Evolutionary conservation across 345 rosid species (phyloP).

Genomic region (Citrus unshiu): DNA sequence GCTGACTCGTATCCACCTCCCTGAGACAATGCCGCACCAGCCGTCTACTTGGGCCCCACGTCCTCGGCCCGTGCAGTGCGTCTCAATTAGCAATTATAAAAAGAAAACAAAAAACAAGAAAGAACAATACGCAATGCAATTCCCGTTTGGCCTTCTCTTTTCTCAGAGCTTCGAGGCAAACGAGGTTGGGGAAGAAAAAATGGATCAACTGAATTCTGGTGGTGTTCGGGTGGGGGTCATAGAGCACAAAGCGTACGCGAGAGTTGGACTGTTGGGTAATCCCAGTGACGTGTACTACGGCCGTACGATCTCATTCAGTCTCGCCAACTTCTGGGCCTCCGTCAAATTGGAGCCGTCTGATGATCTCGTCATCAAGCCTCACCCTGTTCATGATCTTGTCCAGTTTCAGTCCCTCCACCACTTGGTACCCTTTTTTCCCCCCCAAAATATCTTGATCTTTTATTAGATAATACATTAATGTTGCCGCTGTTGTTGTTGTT

Average conservation of each 20-base stretch:
- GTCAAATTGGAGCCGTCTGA: conserved; percentile 64
- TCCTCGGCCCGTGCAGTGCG: too few relatives aligned
- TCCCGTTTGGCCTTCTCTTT: too few relatives aligned
- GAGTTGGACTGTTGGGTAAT: conserved; percentile 68
- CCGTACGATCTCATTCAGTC: conserved; percentile 58
- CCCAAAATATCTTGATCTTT: not conserved
- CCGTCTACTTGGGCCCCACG: too few relatives aligned
- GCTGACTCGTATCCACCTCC: too few relatives aligned
- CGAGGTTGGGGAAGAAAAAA: not conserved
- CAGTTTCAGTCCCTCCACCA: conserved; percentile 64
- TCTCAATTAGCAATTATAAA: too few relatives aligned
- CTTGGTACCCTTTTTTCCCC: conserved; percentile 29
- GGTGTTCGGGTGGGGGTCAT: conserved; percentile 15
- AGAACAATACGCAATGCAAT: too few relatives aligned
- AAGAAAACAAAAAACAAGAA: too few relatives aligned
- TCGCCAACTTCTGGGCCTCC: conserved; percentile 73
- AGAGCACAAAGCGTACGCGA: conserved; percentile 57
- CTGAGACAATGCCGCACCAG: too few relatives aligned
- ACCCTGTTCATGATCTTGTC: conserved; percentile 76
- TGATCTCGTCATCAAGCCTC: conserved; percentile 63
- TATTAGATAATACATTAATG: not conserved
- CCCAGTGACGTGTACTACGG: conserved; percentile 83
- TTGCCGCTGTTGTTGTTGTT: not conserved
- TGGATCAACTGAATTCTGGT: not conserved
- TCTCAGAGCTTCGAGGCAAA: too few relatives aligned